Evolutionary conservation across 345 rosid genomes (phyloP).

Genomic region (Salix arbutifolia): DNA sequence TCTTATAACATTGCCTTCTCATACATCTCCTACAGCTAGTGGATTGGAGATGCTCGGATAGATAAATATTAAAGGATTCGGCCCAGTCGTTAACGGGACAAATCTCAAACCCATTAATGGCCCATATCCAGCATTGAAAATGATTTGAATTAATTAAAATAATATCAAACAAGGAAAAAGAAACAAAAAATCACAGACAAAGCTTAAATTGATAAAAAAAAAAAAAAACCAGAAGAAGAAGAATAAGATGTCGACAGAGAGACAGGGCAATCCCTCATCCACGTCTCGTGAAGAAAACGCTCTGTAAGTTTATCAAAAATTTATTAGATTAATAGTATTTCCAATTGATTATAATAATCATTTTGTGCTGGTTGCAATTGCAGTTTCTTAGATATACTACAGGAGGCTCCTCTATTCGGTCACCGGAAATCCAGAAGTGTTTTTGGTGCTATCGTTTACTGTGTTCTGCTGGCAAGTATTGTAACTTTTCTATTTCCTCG

Average conservation of each 20-base stretch:
- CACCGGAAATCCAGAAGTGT: slow-evolving; percentile 78
- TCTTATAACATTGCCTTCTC: too few species aligned
- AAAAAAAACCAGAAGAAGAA: background rate
- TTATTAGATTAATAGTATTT: background rate
- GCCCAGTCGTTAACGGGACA: too few species aligned
- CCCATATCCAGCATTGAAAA: too few species aligned
- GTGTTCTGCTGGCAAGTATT: slow-evolving; percentile 60
- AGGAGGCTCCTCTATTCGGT: slow-evolving; percentile 91
- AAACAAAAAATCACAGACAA: too few species aligned
- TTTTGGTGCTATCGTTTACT: slow-evolving; percentile 66
- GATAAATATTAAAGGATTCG: too few species aligned
- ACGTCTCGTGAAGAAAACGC: slow-evolving; percentile 24
- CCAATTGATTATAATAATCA: background rate
- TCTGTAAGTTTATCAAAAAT: slow-evolving; percentile 7
- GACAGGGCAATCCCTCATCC: slow-evolving; percentile 20
- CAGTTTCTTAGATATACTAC: slow-evolving; percentile 87
- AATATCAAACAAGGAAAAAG: too few species aligned
- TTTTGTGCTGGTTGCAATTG: background rate
- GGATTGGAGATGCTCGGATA: too few species aligned
- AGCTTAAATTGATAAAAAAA: background rate
- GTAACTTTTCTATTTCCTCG: slow-evolving; percentile 2
- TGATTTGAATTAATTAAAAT: too few species aligned
- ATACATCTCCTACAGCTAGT: too few species aligned
- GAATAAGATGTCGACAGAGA: slow-evolving; percentile 19
- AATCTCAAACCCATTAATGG: too few species aligned